Evolutionary conservation across 257 asterid genomes (phyloP), one percentile per base, ranked within the genome.

Genomic region (Voacanga thouarsii): DNA sequence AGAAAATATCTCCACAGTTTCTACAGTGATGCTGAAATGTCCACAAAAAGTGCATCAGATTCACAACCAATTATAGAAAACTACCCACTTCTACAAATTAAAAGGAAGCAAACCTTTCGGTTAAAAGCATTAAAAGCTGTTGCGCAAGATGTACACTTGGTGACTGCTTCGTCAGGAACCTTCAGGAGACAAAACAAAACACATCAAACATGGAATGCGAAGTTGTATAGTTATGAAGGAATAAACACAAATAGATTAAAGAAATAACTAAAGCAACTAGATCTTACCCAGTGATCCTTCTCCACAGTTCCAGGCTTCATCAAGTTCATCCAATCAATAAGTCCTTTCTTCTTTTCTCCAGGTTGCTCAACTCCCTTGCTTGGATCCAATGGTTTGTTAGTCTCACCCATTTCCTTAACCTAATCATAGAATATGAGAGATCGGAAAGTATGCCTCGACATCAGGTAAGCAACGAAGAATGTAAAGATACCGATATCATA

Each of bases 211-310:
- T 41, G 70, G 66, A 59, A 53, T 1, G 75, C 69, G 28, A 16
- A 44, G 59, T 55, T n/a, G 18, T 26, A 15, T 12, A 24, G 39
- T 12, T 72, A 39, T 28, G 45, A 78, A 78, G 59, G 55, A 56
- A 65, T 5, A 66, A 30, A 44, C 51, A 4, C 24, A 75, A 56
- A 69, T 28, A 65, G 39, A 66, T 41, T 33, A 11, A 49, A 60
- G 12, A 33, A 59, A 19, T 28, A 66, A 59, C 56, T 41, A 73
- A 76, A 21, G 71, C 65, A 75, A 65, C 68, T 61, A 60, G 33
- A 79, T 81, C 91, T 81, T 72, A 94, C 98, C 98, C 98, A 94
- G 93, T 92, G 96, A 84, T 90, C 94, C 87, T 92, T 94, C 91
- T 94, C 98, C 80, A 83, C 93, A 80, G 87, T 88, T 55, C 77